A percentile compares a stretch with the other conserved stretches of the same genome.
Evolutionary conservation across 2,329 filamentous ascomycete genomes (phyloP).

Genomic region (Aspergillus sclerotialis): DNA sequence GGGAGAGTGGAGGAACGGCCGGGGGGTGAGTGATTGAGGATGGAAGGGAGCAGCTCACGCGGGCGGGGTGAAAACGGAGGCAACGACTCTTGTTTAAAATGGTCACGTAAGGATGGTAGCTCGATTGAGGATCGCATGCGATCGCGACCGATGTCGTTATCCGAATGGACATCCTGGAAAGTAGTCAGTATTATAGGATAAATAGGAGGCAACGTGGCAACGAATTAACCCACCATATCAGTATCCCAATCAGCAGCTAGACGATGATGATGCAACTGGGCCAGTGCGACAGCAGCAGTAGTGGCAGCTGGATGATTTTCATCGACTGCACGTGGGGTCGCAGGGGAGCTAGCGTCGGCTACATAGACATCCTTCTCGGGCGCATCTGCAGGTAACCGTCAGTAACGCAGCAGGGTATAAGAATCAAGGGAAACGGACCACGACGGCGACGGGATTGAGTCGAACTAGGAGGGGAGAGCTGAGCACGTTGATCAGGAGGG

Average conservation of each 20-base stretch:
- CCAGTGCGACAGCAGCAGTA: slow-evolving; percentile 77
- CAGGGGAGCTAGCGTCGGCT: slow-evolving; percentile 61
- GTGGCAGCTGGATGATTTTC: slow-evolving; percentile 63
- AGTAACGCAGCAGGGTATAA: slow-evolving; percentile 6
- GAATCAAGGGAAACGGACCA: slow-evolving; percentile 25
- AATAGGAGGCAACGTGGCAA: slow-evolving; percentile 44
- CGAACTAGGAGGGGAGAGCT: slow-evolving; percentile 40
- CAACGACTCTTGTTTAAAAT: slow-evolving; percentile 67
- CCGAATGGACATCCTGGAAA: slow-evolving; percentile 62
- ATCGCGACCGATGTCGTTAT: slow-evolving; percentile 58
- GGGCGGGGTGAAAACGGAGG: slow-evolving; percentile 56
- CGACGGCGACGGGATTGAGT: slow-evolving; percentile 27
- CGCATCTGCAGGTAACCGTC: slow-evolving; percentile 42
- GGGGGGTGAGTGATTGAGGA: slow-evolving; percentile 70
- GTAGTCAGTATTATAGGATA: slow-evolving; percentile 10
- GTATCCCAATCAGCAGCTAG: slow-evolving; percentile 71
- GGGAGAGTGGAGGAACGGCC: slow-evolving; percentile 83
- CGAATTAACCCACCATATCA: too few relatives aligned
- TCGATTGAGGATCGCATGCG: slow-evolving; percentile 62
- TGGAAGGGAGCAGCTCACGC: slow-evolving; percentile 74
- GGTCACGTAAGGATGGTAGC: slow-evolving; percentile 61
- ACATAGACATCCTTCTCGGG: slow-evolving; percentile 61
- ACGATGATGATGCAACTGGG: slow-evolving; percentile 75
- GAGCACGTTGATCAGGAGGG: slow-evolving; percentile 66
- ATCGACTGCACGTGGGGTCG: slow-evolving; percentile 62